Base-by-base conservation (phyloP, 164 flowering plant genomes). In the Umbellularia californica region DNA sequence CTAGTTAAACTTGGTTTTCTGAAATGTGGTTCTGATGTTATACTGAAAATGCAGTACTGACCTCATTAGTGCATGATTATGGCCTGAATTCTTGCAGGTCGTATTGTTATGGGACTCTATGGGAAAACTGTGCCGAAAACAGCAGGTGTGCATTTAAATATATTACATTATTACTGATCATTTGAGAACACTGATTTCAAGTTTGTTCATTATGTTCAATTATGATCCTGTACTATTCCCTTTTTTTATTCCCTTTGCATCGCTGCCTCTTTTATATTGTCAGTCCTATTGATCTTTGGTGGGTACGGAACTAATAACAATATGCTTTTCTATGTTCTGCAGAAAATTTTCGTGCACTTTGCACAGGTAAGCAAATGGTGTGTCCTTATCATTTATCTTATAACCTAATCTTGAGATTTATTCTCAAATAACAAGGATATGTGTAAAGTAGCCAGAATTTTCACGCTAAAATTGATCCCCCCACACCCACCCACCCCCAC, bases 271-370 rank as follows among this genome's bases (percentile, higher is more conserved):
- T 20, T 22, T 19, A 25, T 23, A 11, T 64, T 9, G 4, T 25
- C 25, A 3, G 20, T 51, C 52, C 55, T 12, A 70, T 2, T 58
- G 24, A 14, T 19, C 50, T 28, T 58, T 17, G 0, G 58, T 14
- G 4, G 4, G 33, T 24, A 17, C 5, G 23, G 58, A 55, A 10
- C 28, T 25, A 71, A 33, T 60, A 50, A 12, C 66, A 60, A 20
- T 25, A 47, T 62, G 2, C 17, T 64, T 62, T 5, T 22, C 41
- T 3, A 22, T 58, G 20, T 69, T 71, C 67, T 77, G 82, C 94
- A 94, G 98, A 94, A 80, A 92, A 94, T 70, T 94, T 94, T 81
- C 85, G 98, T 77, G 94, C 97, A 22, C 80, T 94, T 68, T 94
- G 98, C 85, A 94, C 98, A 72, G 97, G 98, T 94, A 82, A n/a